These are phyloP conservation scores for Euphorbia lathyris DNA, from an alignment of 345 rosid species.

Conservation along the genomic window DNA sequence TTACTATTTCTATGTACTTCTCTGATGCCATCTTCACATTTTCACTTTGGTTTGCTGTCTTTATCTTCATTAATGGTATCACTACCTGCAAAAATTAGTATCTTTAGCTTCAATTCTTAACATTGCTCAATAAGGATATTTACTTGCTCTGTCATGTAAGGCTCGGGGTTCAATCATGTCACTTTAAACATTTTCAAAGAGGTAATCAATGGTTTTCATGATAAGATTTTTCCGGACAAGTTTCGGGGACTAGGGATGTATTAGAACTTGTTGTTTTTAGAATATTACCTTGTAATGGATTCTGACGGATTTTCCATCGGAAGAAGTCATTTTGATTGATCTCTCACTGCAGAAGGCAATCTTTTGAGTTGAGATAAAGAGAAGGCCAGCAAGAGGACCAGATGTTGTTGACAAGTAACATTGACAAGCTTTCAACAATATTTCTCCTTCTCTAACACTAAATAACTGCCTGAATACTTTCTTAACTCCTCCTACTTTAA, in stretches of 20 bases:
- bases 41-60: constrained; percentile 45
- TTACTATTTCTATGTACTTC: constrained; percentile 64
- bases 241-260: no score
- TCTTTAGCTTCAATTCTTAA: no score
- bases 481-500: constrained; percentile 23
- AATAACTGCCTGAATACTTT: constrained; percentile 40
- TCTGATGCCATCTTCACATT: constrained; percentile 62
- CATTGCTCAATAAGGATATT: no score
- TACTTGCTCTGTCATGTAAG: no score
- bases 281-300: constrained; percentile 44
- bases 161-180: no score
- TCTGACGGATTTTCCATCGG: constrained; percentile 36
- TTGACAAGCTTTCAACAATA: constrained; percentile 47
- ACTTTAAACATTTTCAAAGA: no score
- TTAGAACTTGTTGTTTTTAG: neutral
- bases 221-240: no score
- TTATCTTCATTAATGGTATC: constrained; percentile 57
- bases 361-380: constrained; percentile 40
- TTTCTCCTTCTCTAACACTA: constrained; percentile 43
- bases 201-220: no score
- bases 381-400: constrained; percentile 54
- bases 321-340: constrained; percentile 24
- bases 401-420: constrained; percentile 58
- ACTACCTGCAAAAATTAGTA: constrained; percentile 32
- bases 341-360: constrained; percentile 29